Evolutionary conservation across 177 flowering plant genomes (phyloP), one percentile per base, ranked within the genome.

Genomic region (Vitis hybrid): DNA sequence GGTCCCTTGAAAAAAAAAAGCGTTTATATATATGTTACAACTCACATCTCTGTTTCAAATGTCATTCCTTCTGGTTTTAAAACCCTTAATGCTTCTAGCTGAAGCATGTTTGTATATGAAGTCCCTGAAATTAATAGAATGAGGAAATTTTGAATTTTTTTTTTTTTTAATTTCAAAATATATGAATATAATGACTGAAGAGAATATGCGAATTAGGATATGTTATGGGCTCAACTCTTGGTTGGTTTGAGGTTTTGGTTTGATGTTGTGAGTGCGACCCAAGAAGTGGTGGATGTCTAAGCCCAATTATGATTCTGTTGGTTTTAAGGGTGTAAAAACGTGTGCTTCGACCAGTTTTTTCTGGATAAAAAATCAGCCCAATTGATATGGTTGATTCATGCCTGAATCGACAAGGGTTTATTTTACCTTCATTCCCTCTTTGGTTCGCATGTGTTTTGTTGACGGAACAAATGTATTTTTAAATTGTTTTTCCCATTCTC

Each of bases 61-160:
- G 73, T 64, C 18, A 56, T 32, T 11, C 51, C 54, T 18, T 6
- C 5, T 50, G 64, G 32, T 50, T 52, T 58, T 63, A 32, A 4
- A 39, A 39, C 50, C 11, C 15, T 34, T 19, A 8, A 18, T 45
- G 68, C 56, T 62, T 62, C 65, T 62, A 12, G 49, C 26, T 14
- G 50, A 69, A 67, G 74, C 74, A 55, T 21, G 62, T 39, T 45
- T 74, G 70, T 73, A 65, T 23, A 69, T 59, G 63, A 62, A 65
- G 14, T 57, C 45, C 45, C 45, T 48, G 12, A 11, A n/a, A 45
- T 48, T 18, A 19, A 56, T 12, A 68, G 13, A 58, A 61, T 26
- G 39, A 26, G 0, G 15, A 13, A 21, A 26, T 60, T 26, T 30
- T 12, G 9, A 26, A n/a, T n/a, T 0, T 60, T 32, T 32, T 26